Evolutionary conservation across 345 rosid genomes (phyloP), one percentile per base, ranked within the genome.

Genomic region (Citrus glauca): DNA sequence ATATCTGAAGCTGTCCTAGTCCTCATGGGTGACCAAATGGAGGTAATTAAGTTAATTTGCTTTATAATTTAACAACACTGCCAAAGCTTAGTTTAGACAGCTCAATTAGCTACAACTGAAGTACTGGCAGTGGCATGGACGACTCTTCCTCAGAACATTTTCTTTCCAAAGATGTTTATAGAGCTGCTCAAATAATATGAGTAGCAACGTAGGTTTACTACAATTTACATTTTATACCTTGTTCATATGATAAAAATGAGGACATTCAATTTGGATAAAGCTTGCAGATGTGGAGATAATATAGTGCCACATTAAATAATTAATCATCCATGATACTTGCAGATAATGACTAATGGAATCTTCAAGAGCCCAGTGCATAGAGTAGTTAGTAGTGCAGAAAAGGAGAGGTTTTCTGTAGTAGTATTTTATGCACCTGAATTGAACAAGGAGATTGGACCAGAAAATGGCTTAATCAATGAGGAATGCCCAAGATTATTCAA

Each of bases 341-440:
- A 86, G 91, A 83, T 87, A 71, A 88, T 84, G 90, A 83, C 82
- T 75, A 88, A 87, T 67, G 89, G 93, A 68, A 80, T 81, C 65
- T 90, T 86, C 82, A 86, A 79, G 85, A 87, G 87, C 72, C 56
- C 86, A 38, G 67, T 85, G 82, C 87, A 87, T 79, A 84, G 90
- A 66, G 93, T 86, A 59, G 73, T 85, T 81, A 74, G 83, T 7
- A 76, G 83, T 81, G 64, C 77, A 27, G 81, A 86, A 68, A 82
- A 33, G 76, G 89, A 84, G 69, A 86, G 90, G 78, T 80, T 78
- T 28, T 83, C 87, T 7, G 13, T 87, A 30, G 87, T 85, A 17
- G 64, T 85, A 17, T 88, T 90, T 79, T 85, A 75, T 75, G 38
- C 78, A n/a, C 90, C 90, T 0, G 85, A 85, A 13, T 60, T 78